Base-by-base conservation (phyloP, 345 rosid species). In the Eucalyptus erythrocorys region DNA sequence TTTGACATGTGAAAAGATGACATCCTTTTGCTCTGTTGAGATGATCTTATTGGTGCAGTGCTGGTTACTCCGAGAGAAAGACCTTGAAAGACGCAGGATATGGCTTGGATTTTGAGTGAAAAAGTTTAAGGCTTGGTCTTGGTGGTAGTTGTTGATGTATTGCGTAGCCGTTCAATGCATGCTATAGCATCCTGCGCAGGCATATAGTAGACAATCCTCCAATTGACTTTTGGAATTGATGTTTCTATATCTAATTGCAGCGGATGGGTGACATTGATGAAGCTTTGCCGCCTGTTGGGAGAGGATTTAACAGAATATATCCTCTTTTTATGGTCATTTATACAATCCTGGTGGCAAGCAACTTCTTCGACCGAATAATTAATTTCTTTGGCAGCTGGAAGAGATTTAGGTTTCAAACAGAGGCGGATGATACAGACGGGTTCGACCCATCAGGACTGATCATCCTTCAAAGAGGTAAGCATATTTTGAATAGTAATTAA, bases 291-390 rank as follows among this genome's bases (percentile, higher is more conserved):
- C 91, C 97, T 79, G 96, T 97, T 87, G 99, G 99, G 85, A 88
- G 93, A 87, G 96, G 93, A 37, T 97, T 98, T 92, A 98, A 98
- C 92, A 95, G 93, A 91, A 97, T 98, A 53, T 98, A 97, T 93
- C 99, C 99, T 32, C 99, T 98, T 88, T 93, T 98, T 82, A 98
- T 98, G 99, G 99, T 98, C 92, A 89, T 96, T 68, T 98, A 96
- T 94, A 97, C 99, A 57, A 86, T 97, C 79, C 90, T 98, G 93
- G 97, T 98, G 88, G 98, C 97, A 59, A 94, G 99, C 96, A 97
- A 96, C 90, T 98, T 98, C 92, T 98, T 97, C 89, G 95, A 96
- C 89, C 98, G 97, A 51, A 92, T 98, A 85, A 94, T 97, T 88
- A 94, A 91, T 90, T 98, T 96, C 95, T 95, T 98, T 86, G 99